phyloP scores from a whole-genome alignment of 192 early-diverging fungal species.

The Coemansia sp. region DNA sequence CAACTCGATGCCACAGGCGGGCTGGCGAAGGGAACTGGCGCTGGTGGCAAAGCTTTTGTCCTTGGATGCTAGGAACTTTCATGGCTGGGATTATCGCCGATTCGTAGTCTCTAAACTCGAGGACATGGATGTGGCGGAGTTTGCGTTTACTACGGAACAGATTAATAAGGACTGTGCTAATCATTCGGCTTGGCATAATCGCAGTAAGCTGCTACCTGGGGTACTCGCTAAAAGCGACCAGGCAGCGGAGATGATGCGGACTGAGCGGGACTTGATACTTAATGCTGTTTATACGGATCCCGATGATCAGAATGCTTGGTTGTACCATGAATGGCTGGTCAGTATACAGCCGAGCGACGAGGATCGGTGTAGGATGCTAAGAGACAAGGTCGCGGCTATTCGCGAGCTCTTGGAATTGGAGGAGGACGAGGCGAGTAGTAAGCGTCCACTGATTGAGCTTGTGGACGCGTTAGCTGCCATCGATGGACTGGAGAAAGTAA shows the following conservation, averaged over 20 bases:
- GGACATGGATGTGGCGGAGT: conserved; percentile 61
- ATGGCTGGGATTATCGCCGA: conserved; percentile 98
- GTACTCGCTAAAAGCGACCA: conserved; percentile 7
- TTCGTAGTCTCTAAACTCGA: conserved; percentile 66
- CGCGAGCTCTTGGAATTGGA: conserved; percentile 56
- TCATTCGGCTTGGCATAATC: conserved; percentile 98
- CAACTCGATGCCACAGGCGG: conserved; percentile 68
- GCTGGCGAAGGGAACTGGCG: conserved; percentile 78
- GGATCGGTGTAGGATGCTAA: conserved; percentile 25
- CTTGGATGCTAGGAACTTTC: conserved; percentile 93
- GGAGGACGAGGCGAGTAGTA: conserved; percentile 21
- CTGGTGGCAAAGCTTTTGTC: conserved; percentile 80
- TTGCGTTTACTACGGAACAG: conserved; percentile 87
- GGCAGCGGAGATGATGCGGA: conserved; percentile 27
- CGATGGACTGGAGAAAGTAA: conserved; percentile 17
- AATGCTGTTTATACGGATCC: conserved; percentile 97
- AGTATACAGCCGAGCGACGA: conserved; percentile 50
- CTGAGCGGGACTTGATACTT: conserved; percentile 81
- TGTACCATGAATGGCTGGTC: conserved; percentile 95
- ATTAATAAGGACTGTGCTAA: conserved; percentile 94
- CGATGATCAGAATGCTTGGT: conserved; percentile 95
- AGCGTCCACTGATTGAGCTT: conserved; percentile 41
- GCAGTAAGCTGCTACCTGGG: conserved; percentile 74
- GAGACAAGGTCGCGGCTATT: conserved; percentile 34
- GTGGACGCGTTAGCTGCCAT: conserved; percentile 29